Conservation (phyloP, 2,329 filamentous ascomycete genomes). For the Colletotrichum sp. region DNA sequence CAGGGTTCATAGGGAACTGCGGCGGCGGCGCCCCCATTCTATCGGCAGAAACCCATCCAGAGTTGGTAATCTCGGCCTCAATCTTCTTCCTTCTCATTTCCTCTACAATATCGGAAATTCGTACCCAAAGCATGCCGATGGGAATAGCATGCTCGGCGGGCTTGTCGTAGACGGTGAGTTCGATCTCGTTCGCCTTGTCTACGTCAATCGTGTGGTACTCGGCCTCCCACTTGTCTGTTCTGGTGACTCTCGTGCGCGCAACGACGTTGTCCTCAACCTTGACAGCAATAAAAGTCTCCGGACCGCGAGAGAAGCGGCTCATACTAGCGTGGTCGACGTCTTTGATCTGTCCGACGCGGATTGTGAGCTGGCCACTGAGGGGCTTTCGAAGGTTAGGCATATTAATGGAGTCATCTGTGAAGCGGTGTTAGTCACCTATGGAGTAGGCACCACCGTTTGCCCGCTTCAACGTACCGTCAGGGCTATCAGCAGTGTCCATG, state of each 20-base stretch:
- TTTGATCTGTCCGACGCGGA: constrained; percentile 86
- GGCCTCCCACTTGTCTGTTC: constrained; percentile 89
- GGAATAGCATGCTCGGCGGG: constrained; percentile 88
- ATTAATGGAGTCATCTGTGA: constrained; percentile 91
- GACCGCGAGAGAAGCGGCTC: constrained; percentile 83
- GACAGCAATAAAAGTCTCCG: constrained; percentile 93
- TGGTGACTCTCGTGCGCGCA: constrained; percentile 82
- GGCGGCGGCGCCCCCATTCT: constrained; percentile 76
- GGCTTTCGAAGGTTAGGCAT: constrained; percentile 94
- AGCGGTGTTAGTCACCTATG: background rate
- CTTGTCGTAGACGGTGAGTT: constrained; percentile 97
- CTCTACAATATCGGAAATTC: constrained; percentile 96
- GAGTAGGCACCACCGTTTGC: background rate
- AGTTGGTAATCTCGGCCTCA: constrained; percentile 91
- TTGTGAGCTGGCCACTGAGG: constrained; percentile 86
- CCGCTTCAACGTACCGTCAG: constrained; percentile 70
- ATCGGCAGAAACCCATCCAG: constrained; percentile 96
- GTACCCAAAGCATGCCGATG: constrained; percentile 94
- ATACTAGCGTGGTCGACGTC: constrained; percentile 93
- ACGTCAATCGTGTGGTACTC: constrained; percentile 93
- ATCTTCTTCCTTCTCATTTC: constrained; percentile 98
- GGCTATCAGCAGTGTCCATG: constrained; percentile 77
- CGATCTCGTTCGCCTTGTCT: constrained; percentile 98
- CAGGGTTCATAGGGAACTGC: constrained; percentile 65
- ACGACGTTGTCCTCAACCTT: constrained; percentile 96